Evolutionary conservation across 441 rosid species (phyloP).

Genomic region (Codiaeum variegatum): DNA sequence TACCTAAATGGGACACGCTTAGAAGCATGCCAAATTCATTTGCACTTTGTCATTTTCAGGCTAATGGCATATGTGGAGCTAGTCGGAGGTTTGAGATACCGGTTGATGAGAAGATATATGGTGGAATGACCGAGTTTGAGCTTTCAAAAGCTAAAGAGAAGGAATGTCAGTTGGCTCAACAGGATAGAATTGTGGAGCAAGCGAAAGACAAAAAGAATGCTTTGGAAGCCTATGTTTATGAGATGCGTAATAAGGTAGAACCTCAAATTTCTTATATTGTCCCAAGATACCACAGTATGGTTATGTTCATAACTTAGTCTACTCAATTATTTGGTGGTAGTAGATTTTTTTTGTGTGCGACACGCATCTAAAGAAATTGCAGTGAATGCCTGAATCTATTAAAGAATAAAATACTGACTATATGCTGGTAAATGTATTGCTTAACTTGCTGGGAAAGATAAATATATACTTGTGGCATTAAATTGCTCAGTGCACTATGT

Average conservation of each 20-base stretch:
- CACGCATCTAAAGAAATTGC: neutral
- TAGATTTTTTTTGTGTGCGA: neutral
- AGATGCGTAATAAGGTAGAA: conserved; percentile 50
- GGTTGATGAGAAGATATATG: conserved; percentile 37
- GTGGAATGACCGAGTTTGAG: conserved; percentile 42
- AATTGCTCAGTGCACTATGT: too few relatives aligned
- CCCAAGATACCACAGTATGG: neutral
- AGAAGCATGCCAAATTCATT: neutral
- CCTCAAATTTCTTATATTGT: conserved; percentile 13
- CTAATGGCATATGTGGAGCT: conserved; percentile 27
- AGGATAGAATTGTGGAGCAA: conserved; percentile 45
- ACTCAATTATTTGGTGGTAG: neutral
- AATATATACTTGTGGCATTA: conserved; percentile 1
- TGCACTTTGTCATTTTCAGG: conserved; percentile 31
- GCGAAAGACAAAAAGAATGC: conserved; percentile 54
- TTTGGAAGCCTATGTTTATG: conserved; percentile 61
- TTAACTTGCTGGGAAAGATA: neutral
- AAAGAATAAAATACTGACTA: neutral
- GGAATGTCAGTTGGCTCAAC: conserved; percentile 46
- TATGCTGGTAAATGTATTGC: neutral
- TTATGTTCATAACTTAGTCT: neutral
- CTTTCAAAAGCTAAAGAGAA: conserved; percentile 42
- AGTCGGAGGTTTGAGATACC: conserved; percentile 38
- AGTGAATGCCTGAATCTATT: neutral
- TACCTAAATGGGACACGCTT: neutral